Base-by-base conservation (phyloP, 2,329 filamentous ascomycete genomes). In the Alternaria ventricosa region DNA sequence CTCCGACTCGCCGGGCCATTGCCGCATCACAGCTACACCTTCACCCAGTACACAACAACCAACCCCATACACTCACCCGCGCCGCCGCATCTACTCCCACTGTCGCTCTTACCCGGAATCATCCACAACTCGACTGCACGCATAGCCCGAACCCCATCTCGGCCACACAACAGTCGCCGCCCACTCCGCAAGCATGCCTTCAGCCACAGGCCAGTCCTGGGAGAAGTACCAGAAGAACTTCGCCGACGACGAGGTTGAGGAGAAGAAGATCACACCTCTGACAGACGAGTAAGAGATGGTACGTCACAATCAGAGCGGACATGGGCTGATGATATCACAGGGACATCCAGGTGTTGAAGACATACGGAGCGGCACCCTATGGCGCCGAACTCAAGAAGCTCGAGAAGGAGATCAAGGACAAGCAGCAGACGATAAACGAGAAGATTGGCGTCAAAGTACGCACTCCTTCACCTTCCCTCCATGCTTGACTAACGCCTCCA, bases 211-310 rank as follows among this genome's bases (percentile, higher is more conserved):
- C 81, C 84, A 87, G 82, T 93, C 89, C 88, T 99, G 96, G 96
- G 96, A 99, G 88, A 98, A 98, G 86, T 98, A 97, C 87, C 89
- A 92, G 85, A 97, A 98, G 88, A 94, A 90, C 79, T 99, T 93
- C 79, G 95, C 91, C 79, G 96, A 99, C 79, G 96, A 99, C 76
- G 96, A 98, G 82, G 87, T 94, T 82, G 94, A 97, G 81, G 96
- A 99, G 88, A 99, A 99, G 91, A 99, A 99, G 89, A 99, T 99
- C 80, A 95, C 94, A 64, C 96, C 96, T 71, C 86, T 99, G 67
- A 92, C 94, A 73, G 96, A 98, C 85, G 96, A 98, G 95, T 97
- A 87, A 71, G 92, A 85, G 18, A 4, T 9, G 49, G 51, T 13
- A 18, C 4, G 9, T 6, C 10, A 2, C 10, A 12, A 12, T 33